A percentile compares a stretch with the other conserved stretches of the same genome.
Evolutionary conservation across 495 filamentous ascomycete genomes (phyloP).

Genomic region (Penicillium canescens): DNA sequence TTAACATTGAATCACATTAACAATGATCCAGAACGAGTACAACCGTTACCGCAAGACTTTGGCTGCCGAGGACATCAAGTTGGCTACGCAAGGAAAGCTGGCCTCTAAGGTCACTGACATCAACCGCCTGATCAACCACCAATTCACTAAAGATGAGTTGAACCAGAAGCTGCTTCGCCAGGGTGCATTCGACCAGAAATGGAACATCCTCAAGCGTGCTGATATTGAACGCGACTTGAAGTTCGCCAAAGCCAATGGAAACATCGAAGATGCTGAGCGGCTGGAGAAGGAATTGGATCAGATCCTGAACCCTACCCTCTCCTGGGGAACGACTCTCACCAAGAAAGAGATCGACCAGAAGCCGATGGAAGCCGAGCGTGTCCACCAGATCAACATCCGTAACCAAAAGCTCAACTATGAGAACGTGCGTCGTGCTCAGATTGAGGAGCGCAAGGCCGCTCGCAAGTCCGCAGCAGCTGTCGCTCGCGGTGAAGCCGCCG

Average conservation of each 20-base stretch:
- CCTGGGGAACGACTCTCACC: slow-evolving; percentile 61
- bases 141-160: slow-evolving; percentile 79
- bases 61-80: slow-evolving; percentile 64
- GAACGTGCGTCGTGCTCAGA: slow-evolving; percentile 79
- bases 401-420: slow-evolving; percentile 80
- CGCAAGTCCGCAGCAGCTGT: slow-evolving; percentile 57
- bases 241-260: slow-evolving; percentile 60
- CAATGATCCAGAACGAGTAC: slow-evolving; percentile 63
- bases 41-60: slow-evolving; percentile 79
- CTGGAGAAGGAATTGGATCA: slow-evolving; percentile 68
- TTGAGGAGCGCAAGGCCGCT: slow-evolving; percentile 70
- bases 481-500: slow-evolving; percentile 51
- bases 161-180: slow-evolving; percentile 72
- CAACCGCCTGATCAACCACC: slow-evolving; percentile 71
- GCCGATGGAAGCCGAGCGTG: slow-evolving; percentile 65
- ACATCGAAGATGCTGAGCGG: slow-evolving; percentile 58
- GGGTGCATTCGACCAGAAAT: slow-evolving; percentile 59
- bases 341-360: slow-evolving; percentile 44
- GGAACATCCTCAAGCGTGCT: slow-evolving; percentile 62
- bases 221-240: slow-evolving; percentile 61
- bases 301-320: slow-evolving; percentile 67
- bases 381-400: slow-evolving; percentile 71
- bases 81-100: slow-evolving; percentile 68
- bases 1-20: slow-evolving; percentile 20
- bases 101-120: slow-evolving; percentile 76